Evolutionary conservation across 768 basidiomycete genomes (phyloP).

Genomic region (Gyrodon lividus): DNA sequence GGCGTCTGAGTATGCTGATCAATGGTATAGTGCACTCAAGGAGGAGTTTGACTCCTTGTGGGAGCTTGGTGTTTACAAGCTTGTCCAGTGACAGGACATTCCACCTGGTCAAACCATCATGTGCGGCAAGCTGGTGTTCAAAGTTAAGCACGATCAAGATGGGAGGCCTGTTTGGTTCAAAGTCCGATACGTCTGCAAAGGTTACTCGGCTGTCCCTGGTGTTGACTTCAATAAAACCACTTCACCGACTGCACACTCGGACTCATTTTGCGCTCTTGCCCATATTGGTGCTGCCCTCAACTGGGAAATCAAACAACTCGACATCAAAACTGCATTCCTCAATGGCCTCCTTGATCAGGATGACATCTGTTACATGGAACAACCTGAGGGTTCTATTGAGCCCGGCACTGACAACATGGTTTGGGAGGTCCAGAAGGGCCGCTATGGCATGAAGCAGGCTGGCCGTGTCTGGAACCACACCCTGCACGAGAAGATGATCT

Average conservation of each 20-base stretch:
- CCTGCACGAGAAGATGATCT: conserved; percentile 26
- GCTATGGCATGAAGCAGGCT: conserved; percentile 34
- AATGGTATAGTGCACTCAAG: conserved; percentile 23
- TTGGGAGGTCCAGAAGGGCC: conserved; percentile 15
- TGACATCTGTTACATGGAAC: conserved; percentile 36
- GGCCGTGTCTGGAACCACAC: conserved; percentile 36
- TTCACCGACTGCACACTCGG: conserved; percentile 40
- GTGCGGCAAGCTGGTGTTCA: conserved; percentile 28
- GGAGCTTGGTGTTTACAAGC: conserved; percentile 16
- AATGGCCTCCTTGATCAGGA: conserved; percentile 32
- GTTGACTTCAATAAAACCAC: conserved; percentile 42
- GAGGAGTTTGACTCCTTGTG: conserved; percentile 22
- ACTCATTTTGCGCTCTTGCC: conserved; percentile 37
- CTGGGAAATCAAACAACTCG: conserved; percentile 39
- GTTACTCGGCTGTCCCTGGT: conserved; percentile 41
- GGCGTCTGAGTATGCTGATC: conserved; percentile 5
- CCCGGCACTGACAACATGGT: conserved; percentile 7
- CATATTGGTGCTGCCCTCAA: conserved; percentile 35
- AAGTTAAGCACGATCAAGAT: conserved; percentile 21
- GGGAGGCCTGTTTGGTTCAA: conserved; percentile 30
- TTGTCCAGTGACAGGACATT: conserved; percentile 13
- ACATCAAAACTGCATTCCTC: conserved; percentile 42
- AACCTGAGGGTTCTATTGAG: conserved; percentile 29
- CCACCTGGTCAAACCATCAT: conserved; percentile 25
- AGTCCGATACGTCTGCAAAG: conserved; percentile 40